These are phyloP conservation scores for Sarocladium oryzae DNA, from an alignment of 2,329 filamentous ascomycete genomes.

Conservation along the genomic window DNA sequence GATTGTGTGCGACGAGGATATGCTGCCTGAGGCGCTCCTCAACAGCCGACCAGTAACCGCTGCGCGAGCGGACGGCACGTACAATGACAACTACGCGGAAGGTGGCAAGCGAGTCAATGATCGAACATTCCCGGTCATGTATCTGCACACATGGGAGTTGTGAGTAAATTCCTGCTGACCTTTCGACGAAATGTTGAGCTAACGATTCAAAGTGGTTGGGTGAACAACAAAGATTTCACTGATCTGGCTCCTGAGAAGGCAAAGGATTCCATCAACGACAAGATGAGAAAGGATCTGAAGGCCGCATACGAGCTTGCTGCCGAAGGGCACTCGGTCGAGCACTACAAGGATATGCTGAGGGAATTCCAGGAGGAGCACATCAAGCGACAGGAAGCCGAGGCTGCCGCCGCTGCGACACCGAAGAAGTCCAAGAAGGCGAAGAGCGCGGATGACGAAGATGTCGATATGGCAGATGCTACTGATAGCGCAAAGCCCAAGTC, in stretches of 20 bases:
- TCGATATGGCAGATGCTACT: slow-evolving; percentile 57
- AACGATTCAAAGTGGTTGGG: slow-evolving; percentile 98
- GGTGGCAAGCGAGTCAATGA: slow-evolving; percentile 81
- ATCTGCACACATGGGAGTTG: slow-evolving; percentile 94
- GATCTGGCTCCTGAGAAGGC: slow-evolving; percentile 71
- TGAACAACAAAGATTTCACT: slow-evolving; percentile 74
- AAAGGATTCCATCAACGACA: slow-evolving; percentile 61
- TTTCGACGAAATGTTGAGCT: too few species aligned
- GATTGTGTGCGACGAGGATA: slow-evolving; percentile 88
- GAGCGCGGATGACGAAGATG: slow-evolving; percentile 48
- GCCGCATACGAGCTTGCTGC: slow-evolving; percentile 75
- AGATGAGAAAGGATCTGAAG: slow-evolving; percentile 73
- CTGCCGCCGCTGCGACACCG: slow-evolving; percentile 32
- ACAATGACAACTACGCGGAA: slow-evolving; percentile 79
- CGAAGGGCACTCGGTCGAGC: slow-evolving; percentile 67
- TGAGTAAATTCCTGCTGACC: slow-evolving; percentile 47
- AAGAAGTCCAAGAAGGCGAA: slow-evolving; percentile 40
- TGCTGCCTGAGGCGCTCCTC: slow-evolving; percentile 76
- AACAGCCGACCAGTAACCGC: slow-evolving; percentile 79
- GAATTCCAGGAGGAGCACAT: slow-evolving; percentile 62
- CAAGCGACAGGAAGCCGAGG: slow-evolving; percentile 40
- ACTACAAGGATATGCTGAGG: slow-evolving; percentile 76
- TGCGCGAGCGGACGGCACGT: slow-evolving; percentile 73
- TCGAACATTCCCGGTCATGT: slow-evolving; percentile 91
- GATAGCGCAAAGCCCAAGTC: slow-evolving; percentile 56